Evolutionary conservation across 306 rosid species (phyloP), one percentile per base, ranked within the genome.

Genomic region (Cercis canadensis): DNA sequence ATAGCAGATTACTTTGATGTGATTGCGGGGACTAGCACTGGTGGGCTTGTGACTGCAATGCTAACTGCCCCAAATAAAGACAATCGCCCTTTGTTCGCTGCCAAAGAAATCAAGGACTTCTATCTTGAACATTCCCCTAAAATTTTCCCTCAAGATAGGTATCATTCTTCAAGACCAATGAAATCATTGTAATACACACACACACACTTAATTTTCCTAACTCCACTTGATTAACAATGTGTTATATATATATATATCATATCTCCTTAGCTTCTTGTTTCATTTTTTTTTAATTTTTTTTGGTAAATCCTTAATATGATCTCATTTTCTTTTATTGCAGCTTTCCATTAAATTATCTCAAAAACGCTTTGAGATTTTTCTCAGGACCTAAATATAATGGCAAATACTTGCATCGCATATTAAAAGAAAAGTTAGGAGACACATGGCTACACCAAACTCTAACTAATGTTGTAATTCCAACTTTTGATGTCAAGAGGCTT

Each of bases 1-100:
- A 21, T 81, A 24, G 76, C 73, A 33, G 85, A 76, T 52, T 76
- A 76, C 7, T 81, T 81, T 67, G 82, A 81, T 40, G 76, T 81
- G 55, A 72, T 81, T 12, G 69, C 76, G 11, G 85, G 85, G 0
- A 81, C 24, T 4, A 50, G 55, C 29, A 50, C 55, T 0, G 82
- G 85, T 1, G 79, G 82, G 14, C 79, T 81, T 17, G 8, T 76
- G 16, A 33, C 85, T 12, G 7, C 79, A 33, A 81, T 76, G 85
- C 62, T 81, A 40, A 6, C 85, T 6, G 59, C 82, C 62, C 82
- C 85, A 0, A 4, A 72, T 57, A 65, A 50, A 6, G 0, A 50
- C 72, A 53, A 67, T 15, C 82, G 76, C 24, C 85, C 85, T 56
- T 6, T 76, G 19, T 72, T 76, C 56, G 45, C 69, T 72, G 82